Conservation (phyloP, 2,329 filamentous ascomycete genomes). For the Penicillium sp. region DNA sequence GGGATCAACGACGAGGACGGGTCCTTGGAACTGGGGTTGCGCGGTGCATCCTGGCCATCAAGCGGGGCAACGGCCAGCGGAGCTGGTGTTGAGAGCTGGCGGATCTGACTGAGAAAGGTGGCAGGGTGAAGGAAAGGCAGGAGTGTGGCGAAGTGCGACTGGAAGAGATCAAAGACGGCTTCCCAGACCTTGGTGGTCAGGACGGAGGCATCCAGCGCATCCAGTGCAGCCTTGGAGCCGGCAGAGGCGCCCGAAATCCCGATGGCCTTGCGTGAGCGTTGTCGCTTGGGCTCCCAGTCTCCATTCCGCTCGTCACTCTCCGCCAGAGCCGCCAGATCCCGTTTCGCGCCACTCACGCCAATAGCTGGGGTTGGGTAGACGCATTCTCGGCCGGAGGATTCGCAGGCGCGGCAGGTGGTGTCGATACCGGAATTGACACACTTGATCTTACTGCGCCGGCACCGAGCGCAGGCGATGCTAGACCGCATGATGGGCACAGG, state of each 20-base stretch:
- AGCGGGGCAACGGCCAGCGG: constrained; percentile 14
- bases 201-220: constrained; percentile 51
- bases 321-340: constrained; percentile 36
- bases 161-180: constrained; percentile 57
- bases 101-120: constrained; percentile 52
- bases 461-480: constrained; percentile 73
- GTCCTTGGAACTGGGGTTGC: constrained; percentile 33
- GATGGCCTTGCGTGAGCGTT: constrained; percentile 38
- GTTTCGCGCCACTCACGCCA: constrained; percentile 38
- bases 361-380: constrained; percentile 58
- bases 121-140: constrained; percentile 57
- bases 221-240: constrained; percentile 35
- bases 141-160: constrained; percentile 56
- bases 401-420: constrained; percentile 71
- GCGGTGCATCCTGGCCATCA: constrained; percentile 29
- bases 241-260: constrained; percentile 32
- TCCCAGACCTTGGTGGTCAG: constrained; percentile 57
- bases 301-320: constrained; percentile 42
- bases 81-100: constrained; percentile 33
- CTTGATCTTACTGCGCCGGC: constrained; percentile 79
- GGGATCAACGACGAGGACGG: constrained; percentile 49
- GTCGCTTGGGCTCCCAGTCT: constrained; percentile 45
- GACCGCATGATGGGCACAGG: constrained; percentile 58
- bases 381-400: constrained; percentile 68
- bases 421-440: constrained; percentile 75